Evolutionary conservation across 73 alveolate genomes (phyloP).

Genomic region (Paramecium bursaria): DNA sequence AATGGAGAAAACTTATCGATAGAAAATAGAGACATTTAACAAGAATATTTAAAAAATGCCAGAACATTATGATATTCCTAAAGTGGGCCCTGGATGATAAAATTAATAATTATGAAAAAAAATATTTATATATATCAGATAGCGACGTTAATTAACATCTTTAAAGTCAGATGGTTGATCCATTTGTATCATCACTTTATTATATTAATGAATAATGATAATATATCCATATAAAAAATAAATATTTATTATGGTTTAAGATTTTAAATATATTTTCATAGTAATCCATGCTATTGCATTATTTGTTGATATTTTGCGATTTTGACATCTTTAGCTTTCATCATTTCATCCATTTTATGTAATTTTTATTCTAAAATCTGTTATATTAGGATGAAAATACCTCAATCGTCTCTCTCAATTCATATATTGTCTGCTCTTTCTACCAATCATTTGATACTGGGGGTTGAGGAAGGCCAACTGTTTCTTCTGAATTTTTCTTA

Average conservation of each 20-base stretch:
- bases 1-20: constrained; percentile 62
- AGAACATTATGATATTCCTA: constrained; percentile 76
- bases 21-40: constrained; percentile 72
- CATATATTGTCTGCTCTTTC: constrained; percentile 75
- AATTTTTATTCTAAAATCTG: constrained; percentile 66
- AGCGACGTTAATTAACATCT: constrained; percentile 63
- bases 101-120: neutral
- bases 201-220: neutral
- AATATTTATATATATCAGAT: constrained; percentile 13
- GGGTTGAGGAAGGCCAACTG: constrained; percentile 38
- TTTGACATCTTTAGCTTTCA: constrained; percentile 63
- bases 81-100: constrained; percentile 76
- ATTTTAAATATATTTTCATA: constrained; percentile 63
- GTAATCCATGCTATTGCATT: constrained; percentile 64
- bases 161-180: constrained; percentile 60
- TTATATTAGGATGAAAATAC: constrained; percentile 16
- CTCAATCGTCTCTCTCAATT: constrained; percentile 82
- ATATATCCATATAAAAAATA: neutral
- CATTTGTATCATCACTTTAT: constrained; percentile 20
- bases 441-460: constrained; percentile 67
- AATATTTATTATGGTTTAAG: constrained; percentile 18
- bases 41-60: constrained; percentile 72
- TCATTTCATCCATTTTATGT: constrained; percentile 63
- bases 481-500: constrained; percentile 50
- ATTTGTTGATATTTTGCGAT: constrained; percentile 61